These are phyloP conservation scores for Striga asiatica DNA, from an alignment of 257 asterid genomes.

Conservation along the genomic window DNA sequence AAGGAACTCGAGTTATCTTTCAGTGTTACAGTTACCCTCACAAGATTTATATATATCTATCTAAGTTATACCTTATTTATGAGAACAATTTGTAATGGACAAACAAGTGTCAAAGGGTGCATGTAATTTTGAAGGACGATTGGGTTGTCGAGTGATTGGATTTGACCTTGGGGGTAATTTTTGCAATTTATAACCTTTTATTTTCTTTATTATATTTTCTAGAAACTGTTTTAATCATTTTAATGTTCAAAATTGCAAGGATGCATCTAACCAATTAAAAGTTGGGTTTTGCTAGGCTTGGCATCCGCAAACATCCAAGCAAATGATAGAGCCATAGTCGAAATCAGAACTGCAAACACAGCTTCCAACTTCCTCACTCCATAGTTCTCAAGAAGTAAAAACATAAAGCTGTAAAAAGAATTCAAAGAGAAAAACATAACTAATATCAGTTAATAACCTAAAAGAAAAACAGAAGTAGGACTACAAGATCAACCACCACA, in stretches of 20 bases:
- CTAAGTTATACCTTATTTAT: no score
- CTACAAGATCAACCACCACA: conserved; percentile 9
- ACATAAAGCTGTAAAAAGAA: conserved; percentile 60
- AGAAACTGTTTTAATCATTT: neutral
- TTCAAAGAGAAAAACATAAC: conserved; percentile 7
- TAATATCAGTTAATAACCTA: conserved; percentile 14
- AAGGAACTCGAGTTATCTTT: neutral
- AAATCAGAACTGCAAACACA: conserved; percentile 84
- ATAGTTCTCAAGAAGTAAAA: conserved; percentile 93
- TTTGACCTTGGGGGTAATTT: neutral
- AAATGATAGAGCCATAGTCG: conserved; percentile 84
- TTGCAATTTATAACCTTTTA: no score
- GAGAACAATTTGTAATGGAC: neutral
- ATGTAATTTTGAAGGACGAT: neutral
- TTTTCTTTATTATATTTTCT: neutral
- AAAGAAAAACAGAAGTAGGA: conserved; percentile 14
- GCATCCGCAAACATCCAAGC: conserved; percentile 99
- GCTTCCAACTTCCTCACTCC: conserved; percentile 99
- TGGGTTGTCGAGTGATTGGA: neutral
- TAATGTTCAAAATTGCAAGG: neutral
- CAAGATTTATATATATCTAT: neutral
- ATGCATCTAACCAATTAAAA: conserved; percentile 49
- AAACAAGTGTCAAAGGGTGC: neutral
- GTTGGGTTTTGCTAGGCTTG: conserved; percentile 67
- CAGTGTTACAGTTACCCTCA: neutral